These are phyloP conservation scores for Claviceps fusiformis DNA, from an alignment of 2,329 filamentous ascomycete genomes.

Conservation along the genomic window DNA sequence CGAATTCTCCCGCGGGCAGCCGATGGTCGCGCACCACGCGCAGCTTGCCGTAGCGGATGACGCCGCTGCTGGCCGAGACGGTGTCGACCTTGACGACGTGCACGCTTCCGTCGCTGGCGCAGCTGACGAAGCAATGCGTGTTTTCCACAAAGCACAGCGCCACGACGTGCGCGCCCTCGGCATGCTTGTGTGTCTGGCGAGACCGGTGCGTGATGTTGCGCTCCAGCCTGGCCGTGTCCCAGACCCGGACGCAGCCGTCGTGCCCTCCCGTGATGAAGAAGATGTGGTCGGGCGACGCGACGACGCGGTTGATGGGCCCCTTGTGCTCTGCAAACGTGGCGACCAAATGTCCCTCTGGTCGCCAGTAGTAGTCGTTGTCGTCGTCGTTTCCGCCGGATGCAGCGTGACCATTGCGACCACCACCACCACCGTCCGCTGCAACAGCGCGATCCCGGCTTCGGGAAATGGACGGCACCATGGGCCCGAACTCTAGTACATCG, in stretches of 20 bases:
- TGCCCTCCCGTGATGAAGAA: conserved; percentile 94
- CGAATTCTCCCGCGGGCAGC: conserved; percentile 59
- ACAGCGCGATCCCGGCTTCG: conserved; percentile 35
- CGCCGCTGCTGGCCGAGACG: conserved; percentile 24
- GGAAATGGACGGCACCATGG: conserved; percentile 58
- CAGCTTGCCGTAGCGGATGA: conserved; percentile 66
- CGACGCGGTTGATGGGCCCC: conserved; percentile 66
- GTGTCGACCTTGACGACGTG: conserved; percentile 74
- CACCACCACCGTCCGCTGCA: conserved; percentile 16
- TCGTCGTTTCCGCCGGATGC: too few species aligned
- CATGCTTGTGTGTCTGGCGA: conserved; percentile 71
- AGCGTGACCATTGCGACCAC: conserved; percentile 21
- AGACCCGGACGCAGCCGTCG: conserved; percentile 81
- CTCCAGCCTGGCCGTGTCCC: conserved; percentile 83
- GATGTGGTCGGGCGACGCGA: conserved; percentile 74
- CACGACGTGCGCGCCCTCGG: conserved; percentile 56
- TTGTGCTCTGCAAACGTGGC: conserved; percentile 82
- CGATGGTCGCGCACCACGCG: conserved; percentile 67
- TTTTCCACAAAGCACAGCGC: conserved; percentile 85
- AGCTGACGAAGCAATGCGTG: conserved; percentile 86
- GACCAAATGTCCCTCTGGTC: conserved; percentile 69
- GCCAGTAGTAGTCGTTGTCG: conserved; percentile 44
- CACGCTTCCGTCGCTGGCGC: conserved; percentile 78
- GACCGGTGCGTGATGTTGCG: conserved; percentile 82
- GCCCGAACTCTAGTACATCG: conserved; percentile 60